Percentiles rank a stretch among this genome's conserved stretches.
phyloP scores from a whole-genome alignment of 192 early-diverging fungal genomes.

The Coemansia sp. region DNA sequence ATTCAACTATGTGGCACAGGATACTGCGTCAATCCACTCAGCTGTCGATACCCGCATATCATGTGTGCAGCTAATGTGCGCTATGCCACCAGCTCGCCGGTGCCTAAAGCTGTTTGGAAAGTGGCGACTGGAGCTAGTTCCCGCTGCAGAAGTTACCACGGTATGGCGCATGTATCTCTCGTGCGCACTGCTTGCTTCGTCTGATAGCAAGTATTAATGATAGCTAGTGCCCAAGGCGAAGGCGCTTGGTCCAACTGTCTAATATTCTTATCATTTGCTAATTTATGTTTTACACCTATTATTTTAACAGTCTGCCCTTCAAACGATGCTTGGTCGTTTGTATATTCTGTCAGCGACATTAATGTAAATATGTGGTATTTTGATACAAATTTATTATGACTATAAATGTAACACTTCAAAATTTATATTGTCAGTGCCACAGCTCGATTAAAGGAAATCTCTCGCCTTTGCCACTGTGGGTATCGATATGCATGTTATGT shows the following conservation, averaged over 20 bases:
- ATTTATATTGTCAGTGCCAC: no score
- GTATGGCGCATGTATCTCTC: conserved; percentile 58
- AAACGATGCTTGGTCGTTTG: neutral
- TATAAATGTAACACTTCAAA: no score
- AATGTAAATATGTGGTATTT: neutral
- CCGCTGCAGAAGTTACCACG: conserved; percentile 39
- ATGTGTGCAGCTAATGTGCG: conserved; percentile 55
- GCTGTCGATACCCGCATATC: conserved; percentile 17
- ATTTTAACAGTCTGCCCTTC: neutral
- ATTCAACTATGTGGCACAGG: conserved; percentile 44
- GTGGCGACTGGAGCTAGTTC: conserved; percentile 49
- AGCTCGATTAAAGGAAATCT: no score
- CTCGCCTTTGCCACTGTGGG: no score
- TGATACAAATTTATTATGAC: no score
- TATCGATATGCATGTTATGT: no score
- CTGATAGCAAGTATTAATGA: conserved; percentile 21
- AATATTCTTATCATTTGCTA: neutral
- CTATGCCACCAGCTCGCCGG: conserved; percentile 39
- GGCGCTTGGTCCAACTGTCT: neutral
- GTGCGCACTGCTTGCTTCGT: conserved; percentile 48
- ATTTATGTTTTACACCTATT: neutral
- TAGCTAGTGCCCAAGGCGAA: neutral
- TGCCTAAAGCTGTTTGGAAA: conserved; percentile 30
- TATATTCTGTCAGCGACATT: neutral
- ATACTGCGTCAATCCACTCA: conserved; percentile 19